A percentile compares a stretch with the other conserved stretches of the same genome.
Evolutionary conservation across 1,139 yeast species (phyloP).

Genomic region (Taphrina wiesneri): DNA sequence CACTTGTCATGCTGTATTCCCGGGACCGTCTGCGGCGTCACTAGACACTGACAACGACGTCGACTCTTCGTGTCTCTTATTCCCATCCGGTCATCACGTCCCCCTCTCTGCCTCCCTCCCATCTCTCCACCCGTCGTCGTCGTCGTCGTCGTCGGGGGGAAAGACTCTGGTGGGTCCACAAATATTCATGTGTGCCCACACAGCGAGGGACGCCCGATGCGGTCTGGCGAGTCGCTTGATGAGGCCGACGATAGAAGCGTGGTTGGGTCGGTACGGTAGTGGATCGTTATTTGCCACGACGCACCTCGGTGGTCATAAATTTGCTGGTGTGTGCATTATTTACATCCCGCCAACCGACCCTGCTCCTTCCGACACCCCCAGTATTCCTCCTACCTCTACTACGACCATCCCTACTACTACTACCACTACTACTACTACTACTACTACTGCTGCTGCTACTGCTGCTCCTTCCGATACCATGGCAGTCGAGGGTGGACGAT

Average conservation of each 20-base stretch:
- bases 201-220: slow-evolving; percentile 15
- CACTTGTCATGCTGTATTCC: neutral
- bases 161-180: neutral
- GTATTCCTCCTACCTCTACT: neutral
- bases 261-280: neutral
- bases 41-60: neutral
- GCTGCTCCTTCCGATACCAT: neutral
- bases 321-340: slow-evolving; percentile 13
- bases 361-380: neutral
- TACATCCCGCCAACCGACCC: neutral
- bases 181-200: slow-evolving; percentile 15
- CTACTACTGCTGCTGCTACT: neutral
- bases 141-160: neutral
- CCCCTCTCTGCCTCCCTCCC: neutral
- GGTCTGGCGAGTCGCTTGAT: slow-evolving; percentile 7
- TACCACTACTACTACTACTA: neutral
- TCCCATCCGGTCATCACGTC: neutral
- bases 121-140: neutral
- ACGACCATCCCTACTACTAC: neutral
- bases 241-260: neutral
- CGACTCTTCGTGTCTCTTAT: neutral
- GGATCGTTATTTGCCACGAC: neutral
- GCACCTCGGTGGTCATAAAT: slow-evolving; percentile 31
- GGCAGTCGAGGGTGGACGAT: neutral
- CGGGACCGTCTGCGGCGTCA: neutral